Base-by-base conservation (phyloP, 805 yeast species). In the Candida fluviatilis region DNA sequence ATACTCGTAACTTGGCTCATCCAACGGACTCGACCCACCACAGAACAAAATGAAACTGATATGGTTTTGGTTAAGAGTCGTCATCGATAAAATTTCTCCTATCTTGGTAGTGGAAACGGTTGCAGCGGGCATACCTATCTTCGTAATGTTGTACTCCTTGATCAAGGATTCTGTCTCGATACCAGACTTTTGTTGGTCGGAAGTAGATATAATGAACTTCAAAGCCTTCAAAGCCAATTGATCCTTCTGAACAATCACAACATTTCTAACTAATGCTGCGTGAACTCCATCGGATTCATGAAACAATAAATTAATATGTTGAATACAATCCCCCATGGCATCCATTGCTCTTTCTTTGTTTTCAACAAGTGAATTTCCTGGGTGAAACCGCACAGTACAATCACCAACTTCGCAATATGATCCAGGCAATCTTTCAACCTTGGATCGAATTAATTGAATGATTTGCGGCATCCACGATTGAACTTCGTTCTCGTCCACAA, bases 301-400 rank as follows among this genome's bases (percentile, higher is more conserved):
- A 54, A 78, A 84, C 23, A 82, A 65, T 34, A 83, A 93, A 59
- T 91, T 89, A 39, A 90, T 78, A 57, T 88, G 89, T 17, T 90
- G 81, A 34, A 90, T 80, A 40, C 84, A 75, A 50, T 89, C 96
- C 35, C 97, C 96, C 62, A 87, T 75, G 14, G 82, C 73, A 34
- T 81, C 71, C 21, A 73, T 60, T 37, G 80, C 78, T 50, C 95
- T 76, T 36, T 82, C 87, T 19, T 69, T 64, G 46, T 74, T 77
- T 14, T 73, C 75, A 31, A 76, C 79, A 32, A 74, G 75, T 5
- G 85, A 78, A 36, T 69, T 71, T 35, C 85, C 89, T 2, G 95
- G 81, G 49, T 86, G 84, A 52, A 88, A 80, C 40, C 83, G 72
- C 31, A 91, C 69, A 28, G 87, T 78, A 29, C 91, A 81, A 42